Percentiles rank a stretch among this genome's conserved stretches.
Evolutionary conservation across 2,329 filamentous ascomycete species (phyloP).

Genomic region (Verticillium tricorpus): DNA sequence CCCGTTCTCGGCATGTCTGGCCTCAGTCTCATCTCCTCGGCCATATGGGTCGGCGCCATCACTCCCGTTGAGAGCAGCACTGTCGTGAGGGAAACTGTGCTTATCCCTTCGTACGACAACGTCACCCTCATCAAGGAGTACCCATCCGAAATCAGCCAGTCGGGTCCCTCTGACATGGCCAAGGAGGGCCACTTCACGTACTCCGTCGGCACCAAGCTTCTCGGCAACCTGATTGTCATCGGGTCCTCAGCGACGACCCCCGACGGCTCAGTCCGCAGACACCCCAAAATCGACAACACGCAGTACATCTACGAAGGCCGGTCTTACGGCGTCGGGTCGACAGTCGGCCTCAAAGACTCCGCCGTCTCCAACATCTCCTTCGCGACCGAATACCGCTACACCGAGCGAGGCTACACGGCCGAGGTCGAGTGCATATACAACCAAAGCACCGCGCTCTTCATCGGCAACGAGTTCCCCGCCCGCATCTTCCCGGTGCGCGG

Average conservation of each 20-base stretch:
- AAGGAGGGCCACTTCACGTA: slow-evolving; percentile 18
- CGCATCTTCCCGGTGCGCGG: slow-evolving; percentile 9
- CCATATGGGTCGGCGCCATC: slow-evolving; percentile 17
- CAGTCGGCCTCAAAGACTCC: slow-evolving; percentile 16
- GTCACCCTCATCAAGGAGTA: slow-evolving; percentile 16
- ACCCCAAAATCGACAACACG: slow-evolving; percentile 20
- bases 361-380: slow-evolving; percentile 2
- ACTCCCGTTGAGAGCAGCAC: slow-evolving; percentile 15
- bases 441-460: slow-evolving; percentile 21
- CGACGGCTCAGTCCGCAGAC: slow-evolving; percentile 11
- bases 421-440: slow-evolving; percentile 31
- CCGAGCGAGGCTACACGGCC: slow-evolving; percentile 26
- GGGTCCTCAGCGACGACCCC: slow-evolving; percentile 17
- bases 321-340: slow-evolving; percentile 21
- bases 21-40: slow-evolving; percentile 3
- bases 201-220: slow-evolving; percentile 18
- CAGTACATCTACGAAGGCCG: slow-evolving; percentile 20
- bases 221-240: slow-evolving; percentile 14
- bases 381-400: slow-evolving; percentile 20
- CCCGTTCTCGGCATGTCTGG: slow-evolving; percentile 1
- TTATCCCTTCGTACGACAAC: slow-evolving; percentile 15
- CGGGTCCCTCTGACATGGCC: slow-evolving; percentile 13
- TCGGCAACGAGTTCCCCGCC: slow-evolving; percentile 4
- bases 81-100: slow-evolving; percentile 11
- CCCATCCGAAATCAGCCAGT: slow-evolving; percentile 13